Evolutionary conservation across 1,284 basidiomycete species (phyloP).

Genomic region (Butyriboletus appendiculatus): DNA sequence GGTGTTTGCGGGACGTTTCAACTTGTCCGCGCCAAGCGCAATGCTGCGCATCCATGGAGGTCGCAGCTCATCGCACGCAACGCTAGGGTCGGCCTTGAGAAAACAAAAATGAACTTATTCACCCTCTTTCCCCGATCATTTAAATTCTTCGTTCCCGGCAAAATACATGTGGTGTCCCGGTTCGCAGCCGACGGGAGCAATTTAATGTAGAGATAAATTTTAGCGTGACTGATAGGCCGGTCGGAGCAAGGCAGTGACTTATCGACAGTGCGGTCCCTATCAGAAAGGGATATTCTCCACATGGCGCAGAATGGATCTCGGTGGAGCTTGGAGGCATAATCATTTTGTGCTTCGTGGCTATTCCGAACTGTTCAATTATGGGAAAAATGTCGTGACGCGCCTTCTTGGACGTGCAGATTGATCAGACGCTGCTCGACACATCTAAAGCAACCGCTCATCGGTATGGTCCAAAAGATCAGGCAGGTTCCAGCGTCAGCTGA

Average conservation of each 20-base stretch:
- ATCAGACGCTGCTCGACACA: too few species aligned
- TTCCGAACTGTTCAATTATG: too few species aligned
- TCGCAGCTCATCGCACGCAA: conserved; percentile 3
- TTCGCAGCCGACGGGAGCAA: conserved; percentile 33
- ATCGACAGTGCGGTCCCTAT: conserved; percentile 14
- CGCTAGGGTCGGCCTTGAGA: conserved; percentile 13
- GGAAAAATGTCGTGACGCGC: too few species aligned
- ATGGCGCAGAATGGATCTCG: conserved; percentile 13
- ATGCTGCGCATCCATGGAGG: conserved; percentile 20
- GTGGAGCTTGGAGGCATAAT: too few species aligned
- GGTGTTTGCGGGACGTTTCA: too few species aligned
- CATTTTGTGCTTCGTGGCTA: too few species aligned
- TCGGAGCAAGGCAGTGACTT: conserved; percentile 26
- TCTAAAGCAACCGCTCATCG: too few species aligned
- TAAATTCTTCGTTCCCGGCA: conserved; percentile 13
- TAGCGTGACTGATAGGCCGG: conserved; percentile 29
- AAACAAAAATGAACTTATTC: conserved; percentile 31
- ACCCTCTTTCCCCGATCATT: conserved; percentile 21
- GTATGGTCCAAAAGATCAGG: too few species aligned
- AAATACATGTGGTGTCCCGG: conserved; percentile 23
- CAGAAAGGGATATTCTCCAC: conserved; percentile 10
- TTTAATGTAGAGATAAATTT: conserved; percentile 27
- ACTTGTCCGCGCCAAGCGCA: too few species aligned
- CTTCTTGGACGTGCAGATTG: too few species aligned
- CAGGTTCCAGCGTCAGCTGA: too few species aligned